Base-by-base conservation (phyloP, 202 grass and related monocot species). In the Carex sylvatica region DNA sequence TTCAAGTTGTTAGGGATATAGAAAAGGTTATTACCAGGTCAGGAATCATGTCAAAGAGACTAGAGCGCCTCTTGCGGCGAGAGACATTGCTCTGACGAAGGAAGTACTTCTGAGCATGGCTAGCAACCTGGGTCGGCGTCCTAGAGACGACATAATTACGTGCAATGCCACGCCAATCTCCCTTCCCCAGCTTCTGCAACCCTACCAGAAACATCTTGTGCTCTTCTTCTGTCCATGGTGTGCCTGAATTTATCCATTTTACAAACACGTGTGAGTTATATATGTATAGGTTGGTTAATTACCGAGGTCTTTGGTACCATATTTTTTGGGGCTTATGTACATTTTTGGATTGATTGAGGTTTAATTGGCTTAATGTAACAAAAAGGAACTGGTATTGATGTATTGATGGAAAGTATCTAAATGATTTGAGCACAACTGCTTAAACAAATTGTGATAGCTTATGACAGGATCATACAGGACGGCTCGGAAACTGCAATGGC, bases 51-150 rank as follows among this genome's bases (percentile, higher is more conserved):
- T 98, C 95, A 83, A 98, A 94, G 77, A 98, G 85, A 85, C 95
- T 98, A 62, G 92, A 90, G 47, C 95, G 93, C 16, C 92, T 91
- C 90, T 98, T 98, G 40, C 92, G 82, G 68, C 90, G 94, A 24
- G 92, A 93, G 53, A 91, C 87, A 72, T 98, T 98, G 73, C 84
- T 90, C 78, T 91, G 95, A 79, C 95, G 91, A 33, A 98, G 91
- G 70, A 98, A 98, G 61, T 98, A 94, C 66, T 94, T 98, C 63
- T 98, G 92, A 65, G 95, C 95, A 90, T 98, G 95, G 84, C 92
- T 98, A 56, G 95, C 95, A 67, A 98, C 95, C 67, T 98, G 95
- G 84, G 95, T 98, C 16, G 95, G 92, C n/a, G 92, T 98, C 71
- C 88, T 89, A 51, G 95, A 93, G 65, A 93, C 73, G 44, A 98